Conservation (phyloP, 1,284 basidiomycete species). For the Tetrapyrgos nigripes region DNA sequence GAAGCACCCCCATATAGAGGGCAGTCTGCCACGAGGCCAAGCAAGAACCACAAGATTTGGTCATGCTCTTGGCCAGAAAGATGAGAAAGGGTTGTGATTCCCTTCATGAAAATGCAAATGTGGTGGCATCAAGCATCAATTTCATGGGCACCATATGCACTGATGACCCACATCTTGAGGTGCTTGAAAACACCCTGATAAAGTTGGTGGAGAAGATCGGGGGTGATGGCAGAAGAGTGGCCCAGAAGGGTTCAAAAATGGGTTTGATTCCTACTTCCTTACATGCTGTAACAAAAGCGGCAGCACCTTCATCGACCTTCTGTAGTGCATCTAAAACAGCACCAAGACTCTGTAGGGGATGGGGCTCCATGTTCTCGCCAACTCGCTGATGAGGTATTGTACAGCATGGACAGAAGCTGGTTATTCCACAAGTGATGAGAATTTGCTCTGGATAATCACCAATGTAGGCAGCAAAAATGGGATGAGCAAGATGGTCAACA, state of each 20-base stretch:
- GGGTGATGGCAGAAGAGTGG: neutral
- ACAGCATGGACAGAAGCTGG: slow-evolving; percentile 5
- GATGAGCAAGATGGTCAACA: slow-evolving; percentile 22
- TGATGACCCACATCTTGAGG: no score
- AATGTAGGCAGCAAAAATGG: slow-evolving; percentile 30
- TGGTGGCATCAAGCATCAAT: slow-evolving; percentile 37
- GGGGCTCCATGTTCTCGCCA: neutral
- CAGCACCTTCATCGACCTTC: neutral
- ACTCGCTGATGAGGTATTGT: neutral
- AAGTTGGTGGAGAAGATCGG: no score
- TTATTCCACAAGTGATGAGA: slow-evolving; percentile 23
- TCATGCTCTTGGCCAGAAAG: no score
- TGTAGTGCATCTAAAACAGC: neutral
- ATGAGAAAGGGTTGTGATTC: no score
- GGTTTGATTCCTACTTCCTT: no score
- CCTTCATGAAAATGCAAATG: slow-evolving; percentile 39
- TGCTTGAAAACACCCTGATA: no score
- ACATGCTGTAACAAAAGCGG: neutral
- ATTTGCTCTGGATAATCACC: slow-evolving; percentile 38
- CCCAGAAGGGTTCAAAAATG: neutral
- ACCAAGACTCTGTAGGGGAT: neutral
- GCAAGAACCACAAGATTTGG: no score
- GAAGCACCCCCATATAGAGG: slow-evolving; percentile 13
- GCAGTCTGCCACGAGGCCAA: slow-evolving; percentile 29
- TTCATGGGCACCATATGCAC: no score